A percentile compares a stretch with the other conserved stretches of the same genome.
These are phyloP conservation scores for Trichoderma afroharzianum DNA, from an alignment of 2,329 filamentous ascomycete genomes.

Conservation along the genomic window DNA sequence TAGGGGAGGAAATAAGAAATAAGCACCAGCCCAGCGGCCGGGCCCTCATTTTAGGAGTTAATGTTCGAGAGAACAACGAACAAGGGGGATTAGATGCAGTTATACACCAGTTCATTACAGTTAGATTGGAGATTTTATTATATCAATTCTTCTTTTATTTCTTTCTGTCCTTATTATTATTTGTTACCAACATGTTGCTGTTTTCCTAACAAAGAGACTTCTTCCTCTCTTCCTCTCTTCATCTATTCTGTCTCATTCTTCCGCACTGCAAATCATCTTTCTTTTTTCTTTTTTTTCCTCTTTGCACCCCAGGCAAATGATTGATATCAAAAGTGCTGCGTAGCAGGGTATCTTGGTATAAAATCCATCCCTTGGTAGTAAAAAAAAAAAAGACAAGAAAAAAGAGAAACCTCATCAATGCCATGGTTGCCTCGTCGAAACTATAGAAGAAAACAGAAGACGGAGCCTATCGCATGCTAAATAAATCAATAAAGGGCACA, in stretches of 20 bases:
- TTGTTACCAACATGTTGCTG: neutral
- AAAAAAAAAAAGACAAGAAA: neutral
- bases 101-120: neutral
- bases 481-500: neutral
- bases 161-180: neutral
- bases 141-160: neutral
- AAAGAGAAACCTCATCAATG: neutral
- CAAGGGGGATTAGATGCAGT: no score
- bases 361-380: neutral
- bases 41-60: neutral
- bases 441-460: neutral
- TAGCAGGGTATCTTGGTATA: constrained; percentile 15
- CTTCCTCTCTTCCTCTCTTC: neutral
- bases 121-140: no score
- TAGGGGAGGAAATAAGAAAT: neutral
- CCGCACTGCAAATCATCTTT: neutral
- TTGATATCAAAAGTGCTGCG: neutral
- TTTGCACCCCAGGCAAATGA: neutral
- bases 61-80: neutral
- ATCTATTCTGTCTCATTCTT: neutral
- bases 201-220: neutral
- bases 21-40: neutral
- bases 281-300: neutral
- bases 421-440: neutral
- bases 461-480: neutral